phyloP scores from a whole-genome alignment of 345 rosid species.

The Excoecaria cochinchinensis region DNA sequence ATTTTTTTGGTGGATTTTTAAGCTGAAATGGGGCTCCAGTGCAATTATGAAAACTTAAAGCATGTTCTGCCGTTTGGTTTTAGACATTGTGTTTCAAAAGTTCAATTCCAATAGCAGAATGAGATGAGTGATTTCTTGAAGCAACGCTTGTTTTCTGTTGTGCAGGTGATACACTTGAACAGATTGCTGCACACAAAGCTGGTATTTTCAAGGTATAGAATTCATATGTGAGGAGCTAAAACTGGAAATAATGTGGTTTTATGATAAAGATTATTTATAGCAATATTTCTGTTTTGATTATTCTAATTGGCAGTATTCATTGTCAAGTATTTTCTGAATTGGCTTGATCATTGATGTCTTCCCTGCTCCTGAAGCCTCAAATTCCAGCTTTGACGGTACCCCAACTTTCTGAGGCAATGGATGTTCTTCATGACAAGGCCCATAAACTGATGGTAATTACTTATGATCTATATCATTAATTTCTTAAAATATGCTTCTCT shows the following conservation, averaged over 20 bases:
- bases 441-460: conserved; percentile 45
- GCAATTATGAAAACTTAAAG: background rate
- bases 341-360: conserved; percentile 52
- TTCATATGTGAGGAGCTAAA: conserved; percentile 19
- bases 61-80: background rate
- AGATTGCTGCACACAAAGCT: conserved; percentile 85
- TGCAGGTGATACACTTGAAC: conserved; percentile 67
- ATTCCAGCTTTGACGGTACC: conserved; percentile 80
- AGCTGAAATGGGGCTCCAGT: background rate
- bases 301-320: conserved; percentile 37
- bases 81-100: background rate
- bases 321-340: conserved; percentile 47
- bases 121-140: conserved; percentile 13
- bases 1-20: background rate
- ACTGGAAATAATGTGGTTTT: conserved; percentile 16
- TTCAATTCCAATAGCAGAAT: conserved; percentile 4
- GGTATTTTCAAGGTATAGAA: conserved; percentile 85
- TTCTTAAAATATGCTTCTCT: background rate
- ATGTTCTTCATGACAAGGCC: conserved; percentile 59
- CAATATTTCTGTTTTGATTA: conserved; percentile 23
- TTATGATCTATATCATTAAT: background rate
- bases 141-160: conserved; percentile 17
- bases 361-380: conserved; percentile 66
- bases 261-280: conserved; percentile 19
- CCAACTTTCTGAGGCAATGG: conserved; percentile 85